phyloP scores from a whole-genome alignment of 192 early-diverging fungal genomes.

The Coemansia sp. region DNA sequence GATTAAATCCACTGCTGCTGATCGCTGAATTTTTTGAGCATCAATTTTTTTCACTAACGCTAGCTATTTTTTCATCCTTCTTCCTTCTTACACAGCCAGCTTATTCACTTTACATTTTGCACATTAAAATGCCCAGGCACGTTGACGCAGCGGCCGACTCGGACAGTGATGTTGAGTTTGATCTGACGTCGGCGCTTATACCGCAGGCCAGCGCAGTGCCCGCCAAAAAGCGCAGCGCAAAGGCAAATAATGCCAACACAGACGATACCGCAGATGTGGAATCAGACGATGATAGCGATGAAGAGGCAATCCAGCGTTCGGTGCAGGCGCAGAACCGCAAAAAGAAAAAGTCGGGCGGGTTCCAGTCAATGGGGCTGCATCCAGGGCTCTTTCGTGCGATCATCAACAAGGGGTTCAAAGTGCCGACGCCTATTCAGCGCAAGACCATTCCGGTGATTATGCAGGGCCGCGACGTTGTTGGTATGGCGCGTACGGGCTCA shows the following conservation, averaged over 20 bases:
- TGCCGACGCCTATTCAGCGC: slow-evolving; percentile 98
- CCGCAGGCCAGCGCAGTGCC: slow-evolving; percentile 23
- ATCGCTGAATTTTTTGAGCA: neutral
- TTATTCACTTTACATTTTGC: slow-evolving; percentile 1
- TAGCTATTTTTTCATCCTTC: too few relatives aligned
- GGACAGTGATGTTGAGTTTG: slow-evolving; percentile 51
- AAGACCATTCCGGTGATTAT: slow-evolving; percentile 90
- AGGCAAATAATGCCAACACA: too few relatives aligned
- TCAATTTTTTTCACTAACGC: too few relatives aligned
- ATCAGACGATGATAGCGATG: slow-evolving; percentile 27
- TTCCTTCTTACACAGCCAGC: too few relatives aligned
- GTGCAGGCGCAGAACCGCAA: slow-evolving; percentile 74
- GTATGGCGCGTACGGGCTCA: slow-evolving; percentile 97
- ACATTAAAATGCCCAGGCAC: neutral
- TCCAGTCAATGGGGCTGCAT: slow-evolving; percentile 95
- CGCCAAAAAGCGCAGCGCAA: slow-evolving; percentile 9
- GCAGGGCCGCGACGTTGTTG: slow-evolving; percentile 91
- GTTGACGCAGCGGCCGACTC: slow-evolving; percentile 12
- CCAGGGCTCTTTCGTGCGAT: slow-evolving; percentile 82
- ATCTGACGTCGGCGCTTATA: slow-evolving; percentile 51
- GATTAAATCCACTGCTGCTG: neutral
- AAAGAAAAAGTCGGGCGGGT: slow-evolving; percentile 94
- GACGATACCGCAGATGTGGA: too few relatives aligned
- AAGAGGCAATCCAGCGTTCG: slow-evolving; percentile 37
- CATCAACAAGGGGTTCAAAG: slow-evolving; percentile 90